A percentile compares a stretch with the other conserved stretches of the same genome.
phyloP scores from a whole-genome alignment of 2,329 filamentous ascomycete species.

The Penicillium hesseltinei region DNA sequence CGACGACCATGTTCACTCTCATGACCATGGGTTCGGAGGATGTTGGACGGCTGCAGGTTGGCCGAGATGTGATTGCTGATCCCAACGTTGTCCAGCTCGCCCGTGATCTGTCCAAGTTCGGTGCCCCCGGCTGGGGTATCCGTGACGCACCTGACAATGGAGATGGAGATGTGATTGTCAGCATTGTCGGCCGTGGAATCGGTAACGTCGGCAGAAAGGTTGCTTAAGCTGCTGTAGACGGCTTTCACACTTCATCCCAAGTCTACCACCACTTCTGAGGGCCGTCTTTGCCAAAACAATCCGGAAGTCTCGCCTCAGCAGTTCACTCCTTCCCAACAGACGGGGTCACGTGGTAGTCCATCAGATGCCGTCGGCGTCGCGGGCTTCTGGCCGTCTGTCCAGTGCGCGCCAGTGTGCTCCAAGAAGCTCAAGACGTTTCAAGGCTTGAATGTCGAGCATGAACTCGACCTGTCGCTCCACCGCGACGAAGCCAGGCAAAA shows the following conservation, averaged over 20 bases:
- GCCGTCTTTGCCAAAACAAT: neutral
- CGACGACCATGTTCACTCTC: constrained; percentile 72
- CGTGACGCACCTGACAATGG: constrained; percentile 68
- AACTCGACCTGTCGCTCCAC: constrained; percentile 4
- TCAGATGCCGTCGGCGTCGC: constrained; percentile 2
- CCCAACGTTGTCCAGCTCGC: constrained; percentile 78
- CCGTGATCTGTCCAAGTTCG: constrained; percentile 83
- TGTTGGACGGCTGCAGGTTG: constrained; percentile 80
- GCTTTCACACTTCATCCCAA: constrained; percentile 4
- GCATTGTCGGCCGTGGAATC: constrained; percentile 87
- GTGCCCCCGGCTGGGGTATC: constrained; percentile 86
- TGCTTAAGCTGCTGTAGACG: constrained; percentile 46
- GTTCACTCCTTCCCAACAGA: constrained; percentile 2
- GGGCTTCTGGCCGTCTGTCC: constrained; percentile 8
- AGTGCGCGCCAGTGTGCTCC: constrained; percentile 6
- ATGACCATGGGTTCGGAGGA: constrained; percentile 99
- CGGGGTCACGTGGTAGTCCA: constrained; percentile 1
- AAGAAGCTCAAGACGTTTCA: neutral
- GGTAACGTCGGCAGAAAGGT: constrained; percentile 95
- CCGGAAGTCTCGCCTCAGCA: neutral
- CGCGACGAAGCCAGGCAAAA: constrained; percentile 2
- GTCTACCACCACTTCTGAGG: constrained; percentile 2
- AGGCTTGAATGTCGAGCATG: constrained; percentile 5
- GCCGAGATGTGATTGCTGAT: constrained; percentile 75
- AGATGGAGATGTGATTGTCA: constrained; percentile 72